Evolutionary conservation across 2,329 filamentous ascomycete species (phyloP).

Genomic region (Aphanoascus verrucosus): DNA sequence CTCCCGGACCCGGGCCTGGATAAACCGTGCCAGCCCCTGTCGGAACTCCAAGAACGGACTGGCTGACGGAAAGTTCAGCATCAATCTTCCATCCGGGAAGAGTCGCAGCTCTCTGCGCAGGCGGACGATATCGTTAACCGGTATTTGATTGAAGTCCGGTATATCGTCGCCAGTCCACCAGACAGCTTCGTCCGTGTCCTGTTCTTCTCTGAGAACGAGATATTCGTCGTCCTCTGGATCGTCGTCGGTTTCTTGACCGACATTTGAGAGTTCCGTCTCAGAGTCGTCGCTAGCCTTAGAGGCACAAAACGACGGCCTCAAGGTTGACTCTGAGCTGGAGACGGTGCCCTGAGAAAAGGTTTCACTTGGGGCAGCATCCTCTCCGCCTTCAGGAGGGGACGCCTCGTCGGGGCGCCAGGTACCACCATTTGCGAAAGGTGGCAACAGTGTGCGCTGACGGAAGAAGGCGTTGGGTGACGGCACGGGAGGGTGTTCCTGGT

Average conservation of each 20-base stretch:
- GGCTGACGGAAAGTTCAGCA: neutral
- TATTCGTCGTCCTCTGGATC: constrained; percentile 1
- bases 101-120: constrained; percentile 6
- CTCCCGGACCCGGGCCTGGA: neutral
- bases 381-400: neutral
- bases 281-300: neutral
- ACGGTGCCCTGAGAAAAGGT: no score
- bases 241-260: neutral
- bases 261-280: neutral
- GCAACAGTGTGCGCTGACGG: neutral
- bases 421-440: neutral
- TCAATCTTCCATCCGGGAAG: neutral
- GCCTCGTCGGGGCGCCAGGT: neutral
- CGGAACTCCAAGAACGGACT: constrained; percentile 3
- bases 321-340: no score
- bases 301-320: no score
- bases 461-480: no score
- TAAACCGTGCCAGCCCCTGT: neutral
- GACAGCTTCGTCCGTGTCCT: neutral
- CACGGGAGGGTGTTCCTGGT: neutral
- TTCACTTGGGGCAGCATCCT: no score
- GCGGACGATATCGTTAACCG: constrained; percentile 3
- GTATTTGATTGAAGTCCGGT: constrained; percentile 4
- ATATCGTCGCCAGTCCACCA: neutral
- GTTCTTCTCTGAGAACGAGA: neutral